Evolutionary conservation across 1,139 yeast genomes (phyloP).

Genomic region (Magnusiomyces ingens): DNA sequence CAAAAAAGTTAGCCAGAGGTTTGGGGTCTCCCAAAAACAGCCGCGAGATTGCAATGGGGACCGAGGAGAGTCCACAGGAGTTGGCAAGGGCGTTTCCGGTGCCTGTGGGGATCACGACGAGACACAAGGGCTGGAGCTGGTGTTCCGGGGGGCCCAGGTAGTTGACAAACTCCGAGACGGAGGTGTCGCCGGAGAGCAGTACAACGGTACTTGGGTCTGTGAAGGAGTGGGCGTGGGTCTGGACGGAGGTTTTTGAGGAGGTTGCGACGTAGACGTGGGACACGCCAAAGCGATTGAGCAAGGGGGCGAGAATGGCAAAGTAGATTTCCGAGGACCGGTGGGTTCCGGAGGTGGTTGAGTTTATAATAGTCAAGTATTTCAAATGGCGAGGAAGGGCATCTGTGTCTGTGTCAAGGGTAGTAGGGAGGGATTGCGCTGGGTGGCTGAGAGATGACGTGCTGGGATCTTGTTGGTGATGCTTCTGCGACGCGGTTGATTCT

Average conservation of each 20-base stretch:
- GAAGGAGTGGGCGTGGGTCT: conserved; percentile 29
- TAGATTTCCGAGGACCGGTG: conserved; percentile 26
- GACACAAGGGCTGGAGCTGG: conserved; percentile 23
- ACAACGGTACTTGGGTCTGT: conserved; percentile 41
- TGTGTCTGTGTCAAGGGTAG: neutral
- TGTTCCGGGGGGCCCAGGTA: conserved; percentile 30
- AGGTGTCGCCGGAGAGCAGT: conserved; percentile 80
- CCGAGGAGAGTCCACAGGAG: conserved; percentile 45
- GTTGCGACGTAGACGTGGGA: conserved; percentile 34
- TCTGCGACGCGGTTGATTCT: conserved; percentile 15
- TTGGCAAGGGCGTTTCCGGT: conserved; percentile 75
- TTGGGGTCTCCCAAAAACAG: conserved; percentile 33
- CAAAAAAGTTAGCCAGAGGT: conserved; percentile 51
- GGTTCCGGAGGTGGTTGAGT: conserved; percentile 31
- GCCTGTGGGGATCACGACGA: conserved; percentile 67
- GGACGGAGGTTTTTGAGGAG: conserved; percentile 27
- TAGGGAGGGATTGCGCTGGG: neutral
- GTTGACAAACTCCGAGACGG: conserved; percentile 70
- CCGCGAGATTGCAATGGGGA: conserved; percentile 40
- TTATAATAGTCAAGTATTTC: conserved; percentile 30
- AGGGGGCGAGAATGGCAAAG: conserved; percentile 29
- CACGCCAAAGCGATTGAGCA: conserved; percentile 30
- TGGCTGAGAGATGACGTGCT: neutral
- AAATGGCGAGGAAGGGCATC: conserved; percentile 21
- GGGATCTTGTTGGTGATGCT: neutral